phyloP scores from a whole-genome alignment of 441 rosid genomes.

The Gossypium gossypioides region DNA sequence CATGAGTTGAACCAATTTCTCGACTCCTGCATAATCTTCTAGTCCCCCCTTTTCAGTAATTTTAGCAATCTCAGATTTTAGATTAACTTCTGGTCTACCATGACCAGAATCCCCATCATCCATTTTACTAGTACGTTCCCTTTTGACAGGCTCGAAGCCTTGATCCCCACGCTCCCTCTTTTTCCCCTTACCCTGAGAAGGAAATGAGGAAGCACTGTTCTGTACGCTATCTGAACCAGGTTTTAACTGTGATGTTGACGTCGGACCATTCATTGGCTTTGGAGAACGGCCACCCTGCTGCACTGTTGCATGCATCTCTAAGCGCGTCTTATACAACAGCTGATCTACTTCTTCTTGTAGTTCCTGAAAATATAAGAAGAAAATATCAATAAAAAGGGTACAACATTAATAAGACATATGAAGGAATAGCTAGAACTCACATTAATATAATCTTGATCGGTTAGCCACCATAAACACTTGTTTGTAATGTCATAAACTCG shows the following conservation, averaged over 20 bases:
- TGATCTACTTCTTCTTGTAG: constrained; percentile 81
- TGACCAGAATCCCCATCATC: constrained; percentile 60
- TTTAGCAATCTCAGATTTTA: constrained; percentile 65
- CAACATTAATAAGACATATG: neutral
- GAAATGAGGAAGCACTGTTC: constrained; percentile 41
- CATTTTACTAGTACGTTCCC: constrained; percentile 49
- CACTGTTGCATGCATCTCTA: constrained; percentile 71
- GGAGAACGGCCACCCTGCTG: constrained; percentile 86
- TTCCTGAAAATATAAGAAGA: constrained; percentile 32
- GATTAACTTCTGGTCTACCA: constrained; percentile 40
- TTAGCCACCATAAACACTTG: constrained; percentile 84
- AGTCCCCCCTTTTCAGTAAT: constrained; percentile 76
- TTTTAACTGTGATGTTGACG: constrained; percentile 58
- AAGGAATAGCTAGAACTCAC: constrained; percentile 32
- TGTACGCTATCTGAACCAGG: constrained; percentile 51
- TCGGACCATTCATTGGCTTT: constrained; percentile 63
- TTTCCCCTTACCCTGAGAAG: constrained; percentile 80
- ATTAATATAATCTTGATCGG: constrained; percentile 75
- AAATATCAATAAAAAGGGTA: neutral
- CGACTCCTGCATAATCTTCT: constrained; percentile 66
- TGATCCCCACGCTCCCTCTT: constrained; percentile 89
- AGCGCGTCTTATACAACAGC: constrained; percentile 49
- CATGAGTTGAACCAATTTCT: constrained; percentile 76
- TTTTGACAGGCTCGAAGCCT: constrained; percentile 55
- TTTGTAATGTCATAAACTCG: constrained; percentile 70